Base-by-base conservation (phyloP, 2,329 filamentous ascomycete species). In the Pseudogymnoascus sp. region DNA sequence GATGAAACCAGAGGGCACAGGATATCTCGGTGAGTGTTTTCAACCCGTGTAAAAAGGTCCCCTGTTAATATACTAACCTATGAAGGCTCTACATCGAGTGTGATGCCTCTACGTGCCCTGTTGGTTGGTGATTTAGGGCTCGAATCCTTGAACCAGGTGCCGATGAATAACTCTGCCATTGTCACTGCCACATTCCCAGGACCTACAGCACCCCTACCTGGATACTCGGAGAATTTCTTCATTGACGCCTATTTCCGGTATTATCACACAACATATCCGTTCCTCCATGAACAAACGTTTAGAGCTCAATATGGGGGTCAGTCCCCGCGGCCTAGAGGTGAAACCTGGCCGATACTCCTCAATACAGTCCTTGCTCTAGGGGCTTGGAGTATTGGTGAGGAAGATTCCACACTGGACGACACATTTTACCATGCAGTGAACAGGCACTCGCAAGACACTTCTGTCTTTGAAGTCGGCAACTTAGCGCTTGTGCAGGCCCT, bases 331-430 rank as follows among this genome's bases (percentile, higher is more conserved):
- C 72, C 73, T 1, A 61, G 68, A 16, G 66, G 66, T 28, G 65
- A 66, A 28, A 73, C 72, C 11, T 75, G 73, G 72, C 65, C 73
- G 60, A 72, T 75, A 63, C 67, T 77, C 2, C 66, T 73, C 14
- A 69, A 75, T 37, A 76, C 74, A 23, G 70, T 75, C 14, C 67
- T 76, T 31, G 74, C 75, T 8, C 66, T 77, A 1, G 75, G 75
- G 3, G 74, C 74, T 5, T 77, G 73, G 69, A 71, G 68, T 62
- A 67, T 72, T 1, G 69, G 70, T 31, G 68, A 71, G 16, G 65
- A 69, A 18, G 64, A 70, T 9, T 68, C 62, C 4, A 69, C 70
- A 43, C 66, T 73, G 3, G 69, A 73, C 36, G 69, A 72, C 23
- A 66, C 69, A 12, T 67, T 75, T 8, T 74, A 73, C 63, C 72